Conservation (phyloP, 768 basidiomycete species). For the Symmetrospora coprosmae region DNA sequence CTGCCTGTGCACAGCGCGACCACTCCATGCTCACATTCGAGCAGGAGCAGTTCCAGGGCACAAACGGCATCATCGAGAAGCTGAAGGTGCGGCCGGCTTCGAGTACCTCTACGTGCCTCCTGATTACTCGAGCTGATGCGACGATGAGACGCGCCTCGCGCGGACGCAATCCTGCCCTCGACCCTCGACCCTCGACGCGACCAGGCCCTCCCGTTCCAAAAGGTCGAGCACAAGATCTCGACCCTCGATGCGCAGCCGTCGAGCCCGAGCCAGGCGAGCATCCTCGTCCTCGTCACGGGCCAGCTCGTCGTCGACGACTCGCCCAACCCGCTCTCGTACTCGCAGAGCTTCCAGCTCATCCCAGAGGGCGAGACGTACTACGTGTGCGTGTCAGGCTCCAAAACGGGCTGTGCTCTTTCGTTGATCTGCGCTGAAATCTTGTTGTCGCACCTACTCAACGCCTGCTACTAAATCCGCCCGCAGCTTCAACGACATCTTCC, state of each 20-base stretch:
- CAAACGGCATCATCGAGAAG: slow-evolving; percentile 51
- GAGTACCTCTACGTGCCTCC: neutral
- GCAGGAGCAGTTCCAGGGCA: slow-evolving; percentile 48
- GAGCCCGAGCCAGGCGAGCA: slow-evolving; percentile 44
- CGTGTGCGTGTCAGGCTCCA: too few species aligned
- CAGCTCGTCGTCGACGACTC: slow-evolving; percentile 62
- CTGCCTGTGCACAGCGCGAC: slow-evolving; percentile 45
- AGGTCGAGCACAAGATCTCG: slow-evolving; percentile 62
- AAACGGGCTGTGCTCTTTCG: neutral
- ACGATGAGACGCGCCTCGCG: neutral
- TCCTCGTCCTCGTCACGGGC: slow-evolving; percentile 69
- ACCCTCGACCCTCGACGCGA: neutral
- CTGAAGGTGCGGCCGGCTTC: slow-evolving; percentile 52
- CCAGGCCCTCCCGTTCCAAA: slow-evolving; percentile 63
- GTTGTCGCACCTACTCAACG: too few species aligned
- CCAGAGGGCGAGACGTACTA: slow-evolving; percentile 62
- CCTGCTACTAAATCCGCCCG: neutral
- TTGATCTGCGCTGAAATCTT: neutral
- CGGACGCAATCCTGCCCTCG: too few species aligned
- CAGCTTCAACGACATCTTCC: slow-evolving; percentile 35
- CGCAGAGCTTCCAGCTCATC: slow-evolving; percentile 82
- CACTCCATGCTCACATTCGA: slow-evolving; percentile 80
- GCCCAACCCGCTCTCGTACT: slow-evolving; percentile 67
- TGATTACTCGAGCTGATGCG: neutral
- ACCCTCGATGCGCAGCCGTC: slow-evolving; percentile 85